Base-by-base conservation (phyloP, 352 stramenopile species). In the Pythium monospermum region DNA sequence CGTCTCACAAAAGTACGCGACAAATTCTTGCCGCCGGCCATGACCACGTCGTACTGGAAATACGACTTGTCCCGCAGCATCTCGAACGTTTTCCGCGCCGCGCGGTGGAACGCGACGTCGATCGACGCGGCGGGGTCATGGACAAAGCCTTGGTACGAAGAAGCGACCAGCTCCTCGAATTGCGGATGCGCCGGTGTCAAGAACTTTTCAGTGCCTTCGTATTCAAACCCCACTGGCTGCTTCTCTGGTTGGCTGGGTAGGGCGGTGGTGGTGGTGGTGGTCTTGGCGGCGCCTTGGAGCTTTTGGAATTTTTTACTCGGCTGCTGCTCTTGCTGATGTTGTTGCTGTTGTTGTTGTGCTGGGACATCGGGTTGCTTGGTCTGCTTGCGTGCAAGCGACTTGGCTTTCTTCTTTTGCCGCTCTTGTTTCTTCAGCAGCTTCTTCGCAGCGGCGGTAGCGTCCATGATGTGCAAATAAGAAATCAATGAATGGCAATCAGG, bases 1-100 rank as follows among this genome's bases (percentile, higher is more conserved):
- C 85, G 69, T 32, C 73, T 83, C 18, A 96, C 85, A 55, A 76
- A 86, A 21, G 85, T 95, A 23, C 60, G 61, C 5, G 74, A 73
- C 15, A 76, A 45, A 39, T 64, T 61, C 49, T 76, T 76, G 26
- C 67, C 67, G 25, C 67, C 67, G 42, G 67, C 67, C 64, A 73
- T 68, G 39, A 76, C 67, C 6, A 70, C 64, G 40, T 76, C 67
- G 57, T 76, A 73, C 28, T 71, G 67, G 47, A 76, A 76, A 32
- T 73, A 66, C 19, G 53, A 64, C 32, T 59, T 63, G 37, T 70
- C 61, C n/a, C 68, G 56, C 12, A 76, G 53, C 10, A 40, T 57
- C 51, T 66, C 57, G 25, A 66, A 66, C 30, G 51, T 49, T 6
- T 31, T 37, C n/a, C 53, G 53, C 22, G 49, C 53, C 2, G 28